These are phyloP conservation scores for Trichoderma sp. DNA, from an alignment of 2,329 filamentous ascomycete genomes.

Conservation along the genomic window DNA sequence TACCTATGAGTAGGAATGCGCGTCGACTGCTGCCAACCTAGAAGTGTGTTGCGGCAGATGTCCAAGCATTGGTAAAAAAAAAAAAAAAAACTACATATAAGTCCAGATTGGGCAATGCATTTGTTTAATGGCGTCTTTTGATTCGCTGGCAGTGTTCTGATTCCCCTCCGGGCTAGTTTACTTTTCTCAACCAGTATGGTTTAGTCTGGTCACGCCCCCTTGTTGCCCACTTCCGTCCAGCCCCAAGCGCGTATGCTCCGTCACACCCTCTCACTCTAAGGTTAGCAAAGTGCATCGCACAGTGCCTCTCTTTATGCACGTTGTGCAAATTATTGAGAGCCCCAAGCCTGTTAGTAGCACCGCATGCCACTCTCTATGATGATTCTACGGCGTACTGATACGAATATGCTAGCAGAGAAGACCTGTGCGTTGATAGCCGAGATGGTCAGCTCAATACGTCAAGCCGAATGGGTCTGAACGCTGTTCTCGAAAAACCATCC, in stretches of 20 bases:
- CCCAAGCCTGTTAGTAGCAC: not conserved
- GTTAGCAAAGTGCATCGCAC: not conserved
- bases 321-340: not conserved
- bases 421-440: not conserved
- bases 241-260: not conserved
- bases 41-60: not conserved
- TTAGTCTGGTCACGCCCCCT: not conserved
- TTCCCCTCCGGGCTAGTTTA: conserved; percentile 20
- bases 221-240: not conserved
- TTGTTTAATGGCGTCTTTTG: not conserved
- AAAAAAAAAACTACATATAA: not conserved
- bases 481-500: not conserved
- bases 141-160: not conserved
- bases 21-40: not conserved
- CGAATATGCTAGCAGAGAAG: not conserved
- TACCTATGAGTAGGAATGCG: not conserved
- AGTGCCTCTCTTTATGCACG: not conserved
- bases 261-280: not conserved
- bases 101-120: conserved; percentile 16
- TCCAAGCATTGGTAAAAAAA: not conserved
- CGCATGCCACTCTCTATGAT: not conserved
- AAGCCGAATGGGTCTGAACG: not conserved
- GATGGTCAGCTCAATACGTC: not conserved
- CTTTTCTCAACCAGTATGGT: conserved; percentile 20
- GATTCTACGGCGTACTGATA: not conserved